A percentile compares a stretch with the other conserved stretches of the same genome.
phyloP scores from a whole-genome alignment of 108 stramenopile species.

The Cyclotella choctawhatcheeana region DNA sequence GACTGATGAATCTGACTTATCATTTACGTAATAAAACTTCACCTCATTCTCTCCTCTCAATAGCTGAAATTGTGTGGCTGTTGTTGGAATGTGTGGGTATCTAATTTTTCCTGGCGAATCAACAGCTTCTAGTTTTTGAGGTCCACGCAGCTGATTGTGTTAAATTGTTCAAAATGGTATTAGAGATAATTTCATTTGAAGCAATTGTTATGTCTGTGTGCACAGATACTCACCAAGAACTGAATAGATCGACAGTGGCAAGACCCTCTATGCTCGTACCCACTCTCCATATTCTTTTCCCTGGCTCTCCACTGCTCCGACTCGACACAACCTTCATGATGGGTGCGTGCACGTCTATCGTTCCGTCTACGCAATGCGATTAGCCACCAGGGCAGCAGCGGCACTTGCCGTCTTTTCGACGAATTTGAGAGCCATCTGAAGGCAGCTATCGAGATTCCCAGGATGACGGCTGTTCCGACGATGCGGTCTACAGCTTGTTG shows the following conservation, averaged over 20 bases:
- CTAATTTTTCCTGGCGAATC: slow-evolving; percentile 71
- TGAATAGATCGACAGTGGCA: slow-evolving; percentile 75
- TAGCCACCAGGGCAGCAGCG: slow-evolving; percentile 48
- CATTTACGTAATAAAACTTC: slow-evolving; percentile 68
- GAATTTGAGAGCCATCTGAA: slow-evolving; percentile 3
- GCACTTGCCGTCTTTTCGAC: neutral
- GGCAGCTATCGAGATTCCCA: slow-evolving; percentile 38
- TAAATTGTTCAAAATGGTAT: too few relatives aligned
- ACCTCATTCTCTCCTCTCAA: slow-evolving; percentile 55
- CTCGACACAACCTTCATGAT: neutral
- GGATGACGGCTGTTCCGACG: slow-evolving; percentile 37
- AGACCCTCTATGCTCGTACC: slow-evolving; percentile 57
- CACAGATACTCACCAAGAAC: slow-evolving; percentile 64
- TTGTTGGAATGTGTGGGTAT: slow-evolving; percentile 59
- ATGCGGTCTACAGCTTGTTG: slow-evolving; percentile 49
- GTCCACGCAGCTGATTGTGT: slow-evolving; percentile 70
- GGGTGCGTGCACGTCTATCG: neutral
- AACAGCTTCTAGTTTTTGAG: slow-evolving; percentile 48
- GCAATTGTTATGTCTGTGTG: too few relatives aligned
- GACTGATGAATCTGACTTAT: slow-evolving; percentile 10
- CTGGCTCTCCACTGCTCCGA: neutral
- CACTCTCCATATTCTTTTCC: slow-evolving; percentile 9
- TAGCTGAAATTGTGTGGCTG: slow-evolving; percentile 61
- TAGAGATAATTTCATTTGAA: too few relatives aligned
- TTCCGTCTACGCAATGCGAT: slow-evolving; percentile 32